phyloP scores from a whole-genome alignment of 140 eudicot species.

The Flaveria floridana region DNA sequence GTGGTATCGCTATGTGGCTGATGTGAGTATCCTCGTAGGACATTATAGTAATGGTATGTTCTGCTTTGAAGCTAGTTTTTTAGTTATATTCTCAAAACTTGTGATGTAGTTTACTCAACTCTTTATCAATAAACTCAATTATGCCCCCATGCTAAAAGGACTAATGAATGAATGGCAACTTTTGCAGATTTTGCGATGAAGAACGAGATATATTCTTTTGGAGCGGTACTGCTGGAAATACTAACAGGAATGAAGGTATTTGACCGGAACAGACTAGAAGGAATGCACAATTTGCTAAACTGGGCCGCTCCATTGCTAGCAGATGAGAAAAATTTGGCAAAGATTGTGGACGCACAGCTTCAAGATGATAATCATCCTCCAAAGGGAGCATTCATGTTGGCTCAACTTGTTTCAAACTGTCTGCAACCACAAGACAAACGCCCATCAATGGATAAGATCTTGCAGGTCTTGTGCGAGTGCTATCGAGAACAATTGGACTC shows the following conservation, averaged over 20 bases:
- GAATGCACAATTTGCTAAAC: slow-evolving; percentile 21
- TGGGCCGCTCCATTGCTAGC: slow-evolving; percentile 28
- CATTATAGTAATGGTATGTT: no score
- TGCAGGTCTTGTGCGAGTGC: slow-evolving; percentile 13
- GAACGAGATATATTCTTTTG: no score
- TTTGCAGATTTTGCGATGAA: no score
- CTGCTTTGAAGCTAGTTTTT: no score
- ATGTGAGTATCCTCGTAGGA: no score
- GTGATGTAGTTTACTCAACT: no score
- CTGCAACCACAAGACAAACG: slow-evolving; percentile 5
- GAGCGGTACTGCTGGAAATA: no score
- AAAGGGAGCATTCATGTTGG: slow-evolving; percentile 24
- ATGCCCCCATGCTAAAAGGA: no score
- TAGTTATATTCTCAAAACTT: no score
- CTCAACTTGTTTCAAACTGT: slow-evolving; percentile 13
- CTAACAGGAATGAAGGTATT: not conserved
- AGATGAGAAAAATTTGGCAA: not conserved
- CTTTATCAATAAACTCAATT: no score
- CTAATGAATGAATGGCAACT: no score
- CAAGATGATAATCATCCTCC: slow-evolving; percentile 2
- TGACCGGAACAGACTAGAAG: slow-evolving; percentile 4
- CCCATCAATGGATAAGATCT: slow-evolving; percentile 28
- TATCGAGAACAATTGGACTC: slow-evolving; percentile 9
- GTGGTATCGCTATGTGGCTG: no score
- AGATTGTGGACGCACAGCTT: slow-evolving; percentile 25